Base-by-base conservation (phyloP, 2,329 filamentous ascomycete genomes). In the Pseudogymnoascus sp. region DNA sequence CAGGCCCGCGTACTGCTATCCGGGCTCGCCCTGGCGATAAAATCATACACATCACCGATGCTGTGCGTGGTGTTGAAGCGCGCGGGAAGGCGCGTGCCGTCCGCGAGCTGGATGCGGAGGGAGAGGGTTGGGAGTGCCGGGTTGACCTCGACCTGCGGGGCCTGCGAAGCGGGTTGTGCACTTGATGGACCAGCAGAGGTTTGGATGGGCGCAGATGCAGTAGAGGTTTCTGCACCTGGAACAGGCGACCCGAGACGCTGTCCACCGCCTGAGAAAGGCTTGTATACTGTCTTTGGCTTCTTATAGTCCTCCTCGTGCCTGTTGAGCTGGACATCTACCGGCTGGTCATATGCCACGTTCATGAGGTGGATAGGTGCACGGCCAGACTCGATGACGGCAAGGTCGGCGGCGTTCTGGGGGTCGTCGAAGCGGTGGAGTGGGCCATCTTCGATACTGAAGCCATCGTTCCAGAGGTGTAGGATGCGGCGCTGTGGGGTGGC, bases 401-500 rank as follows among this genome's bases (percentile, higher is more conserved):
- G 79, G 62, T 89, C 89, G 60, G 82, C 80, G 31, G 86, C 84
- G 73, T 93, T 92, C 31, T 82, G 82, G 0, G 90, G 89, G 73
- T 95, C 90, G 70, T 93, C 89, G 71, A 90, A 93, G 63, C 89
- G 85, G 73, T 84, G 87, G 38, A 95, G 83, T 56, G 87, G 84
- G 28, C 91, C 91, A 70, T 95, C 89, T 65, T 93, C 90, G 65
- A 96, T 86, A 67, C 89, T 93, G 77, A 95, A 93, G 12, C 91
- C 91, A 72, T 96, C 88, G 44, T 83, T 82, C 91, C 91, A 96
- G 50, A 95, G 81, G 71, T 93, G 90, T 62, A 96, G 80, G 10
- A 85, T 83, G 60, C 90, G 86, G 60, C 85, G 84, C 65, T 89
- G 85, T 4, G 83, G 81, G 36, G 82, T 78, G 73, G 75, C 62